Base-by-base conservation (phyloP, 2,329 filamentous ascomycete genomes). In the Ophiosphaerella herpotricha region DNA sequence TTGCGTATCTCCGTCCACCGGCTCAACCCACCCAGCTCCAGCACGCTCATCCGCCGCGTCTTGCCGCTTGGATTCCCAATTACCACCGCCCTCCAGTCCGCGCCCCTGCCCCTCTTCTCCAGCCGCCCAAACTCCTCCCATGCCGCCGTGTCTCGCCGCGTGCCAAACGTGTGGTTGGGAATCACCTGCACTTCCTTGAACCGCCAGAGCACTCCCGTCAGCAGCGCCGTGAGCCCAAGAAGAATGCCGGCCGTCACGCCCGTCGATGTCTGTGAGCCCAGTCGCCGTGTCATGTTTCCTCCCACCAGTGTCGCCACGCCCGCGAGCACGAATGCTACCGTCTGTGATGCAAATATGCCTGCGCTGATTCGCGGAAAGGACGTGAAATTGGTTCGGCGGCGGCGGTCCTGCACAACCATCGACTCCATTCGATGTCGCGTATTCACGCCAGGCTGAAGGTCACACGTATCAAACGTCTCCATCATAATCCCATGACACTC, bases 391-490 rank as follows among this genome's bases (percentile, higher is more conserved):
- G 84, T 90, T 32, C 82, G 74, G 39, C 82, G 78, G 31, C 75
- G 67, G 14, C 74, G 67, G 26, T 75, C 73, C 18, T 73, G 70
- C 12, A 74, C 71, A 4, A 76, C 73, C 66, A 81, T 73, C 46
- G 60, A 78, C 64, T 78, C 61, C 16, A 78, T 63, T 1, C 78
- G 73, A 58, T 80, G 78, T 23, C 62, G 67, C 24, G 75, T 78
- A 48, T 82, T 88, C 77, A 88, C 86, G 9, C 87, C 86, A 2
- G 87, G 85, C 58, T 89, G 87, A 4, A 92, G 77, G 68, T 92
- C 89, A 35, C 86, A 90, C n/a, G 85, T 89, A 67, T 92, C 89
- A 68, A 87, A 92, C 0, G 85, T 86, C 66, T 91, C 88, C 88
- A 92, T 91, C 66, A 91, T 82, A 29, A 92, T 75, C 1, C 88